phyloP scores from a whole-genome alignment of 164 flowering plant species.

The Nymphaea colorata region DNA sequence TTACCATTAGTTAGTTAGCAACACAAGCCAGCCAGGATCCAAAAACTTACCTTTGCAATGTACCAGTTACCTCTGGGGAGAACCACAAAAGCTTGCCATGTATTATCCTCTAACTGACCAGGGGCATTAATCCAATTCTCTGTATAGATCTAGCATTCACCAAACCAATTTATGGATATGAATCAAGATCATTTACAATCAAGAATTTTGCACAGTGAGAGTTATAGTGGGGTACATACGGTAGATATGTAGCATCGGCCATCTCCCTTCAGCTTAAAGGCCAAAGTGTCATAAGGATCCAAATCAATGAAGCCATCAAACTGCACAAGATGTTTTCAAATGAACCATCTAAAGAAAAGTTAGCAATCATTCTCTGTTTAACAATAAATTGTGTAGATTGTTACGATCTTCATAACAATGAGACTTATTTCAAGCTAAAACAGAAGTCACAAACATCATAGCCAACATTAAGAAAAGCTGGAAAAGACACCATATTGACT shows the following conservation, averaged over 20 bases:
- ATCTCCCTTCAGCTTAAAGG: slow-evolving; percentile 83
- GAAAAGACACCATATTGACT: too few relatives aligned
- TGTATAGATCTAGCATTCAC: slow-evolving; percentile 69
- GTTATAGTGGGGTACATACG: slow-evolving; percentile 29
- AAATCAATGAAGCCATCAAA: slow-evolving; percentile 90
- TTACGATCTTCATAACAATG: too few relatives aligned
- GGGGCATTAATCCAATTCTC: slow-evolving; percentile 98
- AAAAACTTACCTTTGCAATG: slow-evolving; percentile 58
- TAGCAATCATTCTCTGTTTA: too few relatives aligned
- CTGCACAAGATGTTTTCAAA: slow-evolving; percentile 25
- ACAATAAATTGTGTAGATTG: too few relatives aligned
- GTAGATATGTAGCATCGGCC: slow-evolving; percentile 97
- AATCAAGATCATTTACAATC: neutral
- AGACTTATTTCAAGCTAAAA: too few relatives aligned
- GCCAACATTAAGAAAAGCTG: too few relatives aligned
- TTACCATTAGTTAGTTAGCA: too few relatives aligned
- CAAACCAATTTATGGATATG: neutral
- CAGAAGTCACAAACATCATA: too few relatives aligned
- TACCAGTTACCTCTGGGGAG: slow-evolving; percentile 85
- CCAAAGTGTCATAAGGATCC: slow-evolving; percentile 83
- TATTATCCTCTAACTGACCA: slow-evolving; percentile 83
- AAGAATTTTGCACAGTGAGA: neutral
- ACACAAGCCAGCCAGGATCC: too few relatives aligned
- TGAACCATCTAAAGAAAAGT: too few relatives aligned
- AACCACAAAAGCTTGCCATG: slow-evolving; percentile 92